Percentiles rank a stretch among this genome's conserved stretches.
Conservation (phyloP, 768 basidiomycete species). For the Lactarius hengduanensis region DNA sequence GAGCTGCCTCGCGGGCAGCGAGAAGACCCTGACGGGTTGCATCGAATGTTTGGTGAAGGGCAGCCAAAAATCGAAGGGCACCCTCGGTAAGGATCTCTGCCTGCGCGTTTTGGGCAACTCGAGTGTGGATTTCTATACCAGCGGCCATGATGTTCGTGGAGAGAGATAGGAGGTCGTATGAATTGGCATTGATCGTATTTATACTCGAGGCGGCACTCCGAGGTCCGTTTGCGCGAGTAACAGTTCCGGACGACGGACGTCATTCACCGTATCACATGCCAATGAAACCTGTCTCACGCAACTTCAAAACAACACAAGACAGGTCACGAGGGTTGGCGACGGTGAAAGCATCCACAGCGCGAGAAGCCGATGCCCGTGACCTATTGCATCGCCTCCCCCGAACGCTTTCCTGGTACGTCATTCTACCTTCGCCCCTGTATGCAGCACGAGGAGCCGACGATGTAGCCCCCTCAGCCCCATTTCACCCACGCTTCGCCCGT, state of each 20-base stretch:
- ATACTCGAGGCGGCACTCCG: constrained; percentile 49
- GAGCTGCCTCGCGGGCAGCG: constrained; percentile 72
- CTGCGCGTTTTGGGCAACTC: constrained; percentile 63
- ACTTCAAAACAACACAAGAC: too few relatives aligned
- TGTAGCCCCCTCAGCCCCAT: too few relatives aligned
- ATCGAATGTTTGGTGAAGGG: constrained; percentile 94
- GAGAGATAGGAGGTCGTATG: constrained; percentile 20
- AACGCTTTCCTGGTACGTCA: too few relatives aligned
- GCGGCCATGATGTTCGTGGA: constrained; percentile 45
- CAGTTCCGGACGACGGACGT: constrained; percentile 14
- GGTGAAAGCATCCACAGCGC: too few relatives aligned
- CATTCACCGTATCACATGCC: too few relatives aligned
- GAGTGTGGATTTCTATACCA: constrained; percentile 65
- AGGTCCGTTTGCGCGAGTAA: constrained; percentile 16
- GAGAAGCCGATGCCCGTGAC: too few relatives aligned
- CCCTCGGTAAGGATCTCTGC: constrained; percentile 78
- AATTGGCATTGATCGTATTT: constrained; percentile 28
- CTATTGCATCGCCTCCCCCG: too few relatives aligned
- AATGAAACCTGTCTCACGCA: too few relatives aligned
- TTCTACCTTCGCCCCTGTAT: too few relatives aligned
- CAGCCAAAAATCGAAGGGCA: constrained; percentile 85
- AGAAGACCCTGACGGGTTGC: constrained; percentile 82
- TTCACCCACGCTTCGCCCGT: too few relatives aligned
- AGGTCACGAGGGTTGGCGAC: too few relatives aligned
- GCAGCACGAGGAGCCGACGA: too few relatives aligned